These are phyloP conservation scores for Bothia castanella DNA, from an alignment of 1,284 basidiomycete species.

Conservation along the genomic window DNA sequence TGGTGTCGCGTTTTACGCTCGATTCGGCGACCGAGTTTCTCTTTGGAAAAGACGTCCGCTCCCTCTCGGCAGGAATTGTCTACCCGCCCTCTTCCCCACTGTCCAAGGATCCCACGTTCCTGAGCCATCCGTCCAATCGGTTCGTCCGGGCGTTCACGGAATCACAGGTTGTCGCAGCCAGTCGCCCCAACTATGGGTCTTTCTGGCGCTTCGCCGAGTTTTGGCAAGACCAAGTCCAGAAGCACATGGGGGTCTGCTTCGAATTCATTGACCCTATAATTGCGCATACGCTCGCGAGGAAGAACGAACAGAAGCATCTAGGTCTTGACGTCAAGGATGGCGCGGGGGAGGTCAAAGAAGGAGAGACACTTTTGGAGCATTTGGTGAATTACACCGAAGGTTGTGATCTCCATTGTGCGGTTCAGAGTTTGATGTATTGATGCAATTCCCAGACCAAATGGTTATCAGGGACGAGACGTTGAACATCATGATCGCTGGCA, in stretches of 20 bases:
- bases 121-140: slow-evolving; percentile 23
- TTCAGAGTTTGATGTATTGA: slow-evolving; percentile 3
- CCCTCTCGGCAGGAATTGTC: slow-evolving; percentile 35
- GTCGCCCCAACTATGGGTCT: slow-evolving; percentile 21
- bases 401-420: slow-evolving; percentile 8
- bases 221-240: slow-evolving; percentile 20
- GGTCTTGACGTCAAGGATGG: slow-evolving; percentile 1
- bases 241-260: slow-evolving; percentile 19
- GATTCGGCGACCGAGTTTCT: slow-evolving; percentile 51
- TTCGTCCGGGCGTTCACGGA: slow-evolving; percentile 28
- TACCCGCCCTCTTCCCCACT: slow-evolving; percentile 34
- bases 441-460: slow-evolving; percentile 26
- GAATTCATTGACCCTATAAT: slow-evolving; percentile 32
- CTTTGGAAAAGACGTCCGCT: slow-evolving; percentile 41
- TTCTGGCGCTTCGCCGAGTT: slow-evolving; percentile 27
- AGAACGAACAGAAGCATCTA: slow-evolving; percentile 13
- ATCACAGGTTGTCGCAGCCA: slow-evolving; percentile 13
- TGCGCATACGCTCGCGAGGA: slow-evolving; percentile 24
- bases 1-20: slow-evolving; percentile 44
- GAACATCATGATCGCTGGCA: slow-evolving; percentile 41
- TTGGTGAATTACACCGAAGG: slow-evolving; percentile 31
- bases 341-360: slow-evolving; percentile 15
- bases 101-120: slow-evolving; percentile 12
- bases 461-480: slow-evolving; percentile 39
- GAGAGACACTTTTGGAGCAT: slow-evolving; percentile 31